Conservation (phyloP, 345 rosid genomes). For the Linum tenue region DNA sequence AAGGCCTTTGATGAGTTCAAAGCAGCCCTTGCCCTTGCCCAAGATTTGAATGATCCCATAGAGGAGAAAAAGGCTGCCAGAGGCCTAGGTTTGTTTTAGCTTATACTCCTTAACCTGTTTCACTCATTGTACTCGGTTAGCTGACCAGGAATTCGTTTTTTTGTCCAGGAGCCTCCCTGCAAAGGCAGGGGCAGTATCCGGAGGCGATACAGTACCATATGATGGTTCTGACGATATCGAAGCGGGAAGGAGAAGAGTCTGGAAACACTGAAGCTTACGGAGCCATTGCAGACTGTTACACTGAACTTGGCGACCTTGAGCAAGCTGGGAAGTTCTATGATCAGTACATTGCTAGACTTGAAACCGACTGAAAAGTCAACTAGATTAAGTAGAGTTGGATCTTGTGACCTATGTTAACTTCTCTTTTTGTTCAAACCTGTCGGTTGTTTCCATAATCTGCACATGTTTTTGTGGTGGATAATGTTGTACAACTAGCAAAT, state of each 20-base stretch:
- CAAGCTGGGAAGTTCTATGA: conserved; percentile 77
- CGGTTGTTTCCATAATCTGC: no score
- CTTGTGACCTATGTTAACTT: no score
- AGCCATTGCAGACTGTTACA: conserved; percentile 90
- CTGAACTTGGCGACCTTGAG: conserved; percentile 92
- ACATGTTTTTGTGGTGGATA: no score
- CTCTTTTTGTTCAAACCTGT: no score
- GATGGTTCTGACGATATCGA: conserved; percentile 66
- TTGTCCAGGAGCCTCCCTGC: conserved; percentile 66
- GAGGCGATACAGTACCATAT: conserved; percentile 77
- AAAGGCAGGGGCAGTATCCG: conserved; percentile 71
- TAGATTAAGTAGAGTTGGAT: no score
- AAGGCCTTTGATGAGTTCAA: conserved; percentile 69
- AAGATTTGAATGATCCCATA: conserved; percentile 49
- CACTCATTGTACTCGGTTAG: background rate
- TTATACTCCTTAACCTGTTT: background rate
- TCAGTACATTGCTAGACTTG: conserved; percentile 67
- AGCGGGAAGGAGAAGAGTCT: conserved; percentile 65
- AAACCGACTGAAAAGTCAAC: conserved; percentile 37
- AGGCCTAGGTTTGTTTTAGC: conserved; percentile 54
- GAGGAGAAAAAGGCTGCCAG: conserved; percentile 93
- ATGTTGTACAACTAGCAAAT: no score
- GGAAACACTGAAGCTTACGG: conserved; percentile 94
- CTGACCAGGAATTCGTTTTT: background rate
- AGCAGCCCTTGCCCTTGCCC: conserved; percentile 70